Evolutionary conservation across 2,329 filamentous ascomycete species (phyloP).

Genomic region (Thermomyces lanuginosus): DNA sequence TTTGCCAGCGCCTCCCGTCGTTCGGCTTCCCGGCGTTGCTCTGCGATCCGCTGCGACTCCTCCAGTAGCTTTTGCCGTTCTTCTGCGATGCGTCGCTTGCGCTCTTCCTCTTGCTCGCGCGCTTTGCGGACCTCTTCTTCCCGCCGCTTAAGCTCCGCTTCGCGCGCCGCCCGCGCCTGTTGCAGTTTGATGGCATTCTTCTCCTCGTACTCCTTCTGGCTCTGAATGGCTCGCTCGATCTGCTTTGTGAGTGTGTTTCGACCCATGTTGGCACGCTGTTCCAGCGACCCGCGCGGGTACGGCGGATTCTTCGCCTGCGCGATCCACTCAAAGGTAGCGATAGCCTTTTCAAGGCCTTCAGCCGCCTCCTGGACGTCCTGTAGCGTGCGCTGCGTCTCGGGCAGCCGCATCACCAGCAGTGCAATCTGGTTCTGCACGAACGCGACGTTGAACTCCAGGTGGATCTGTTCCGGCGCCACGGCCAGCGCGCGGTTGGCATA

Average conservation of each 20-base stretch:
- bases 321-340: slow-evolving; percentile 48
- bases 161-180: slow-evolving; percentile 61
- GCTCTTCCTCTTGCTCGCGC: slow-evolving; percentile 53
- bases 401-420: slow-evolving; percentile 56
- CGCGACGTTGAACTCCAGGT: slow-evolving; percentile 94
- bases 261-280: slow-evolving; percentile 94
- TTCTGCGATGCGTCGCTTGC: slow-evolving; percentile 65
- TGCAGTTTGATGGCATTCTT: slow-evolving; percentile 79
- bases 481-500: slow-evolving; percentile 53
- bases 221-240: slow-evolving; percentile 66
- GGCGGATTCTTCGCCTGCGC: slow-evolving; percentile 52
- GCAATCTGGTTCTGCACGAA: slow-evolving; percentile 95
- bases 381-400: slow-evolving; percentile 60
- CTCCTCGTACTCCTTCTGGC: slow-evolving; percentile 80
- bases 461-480: slow-evolving; percentile 64
- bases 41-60: slow-evolving; percentile 55
- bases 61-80: slow-evolving; percentile 70
- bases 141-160: slow-evolving; percentile 60
- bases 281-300: slow-evolving; percentile 77
- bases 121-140: slow-evolving; percentile 59
- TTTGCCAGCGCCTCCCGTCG: slow-evolving; percentile 58
- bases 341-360: slow-evolving; percentile 69
- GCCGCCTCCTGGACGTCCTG: slow-evolving; percentile 67
- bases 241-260: slow-evolving; percentile 88
- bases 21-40: slow-evolving; percentile 56